Conservation (phyloP, 495 filamentous ascomycete genomes). For the Polyplosphaeria fusca region DNA sequence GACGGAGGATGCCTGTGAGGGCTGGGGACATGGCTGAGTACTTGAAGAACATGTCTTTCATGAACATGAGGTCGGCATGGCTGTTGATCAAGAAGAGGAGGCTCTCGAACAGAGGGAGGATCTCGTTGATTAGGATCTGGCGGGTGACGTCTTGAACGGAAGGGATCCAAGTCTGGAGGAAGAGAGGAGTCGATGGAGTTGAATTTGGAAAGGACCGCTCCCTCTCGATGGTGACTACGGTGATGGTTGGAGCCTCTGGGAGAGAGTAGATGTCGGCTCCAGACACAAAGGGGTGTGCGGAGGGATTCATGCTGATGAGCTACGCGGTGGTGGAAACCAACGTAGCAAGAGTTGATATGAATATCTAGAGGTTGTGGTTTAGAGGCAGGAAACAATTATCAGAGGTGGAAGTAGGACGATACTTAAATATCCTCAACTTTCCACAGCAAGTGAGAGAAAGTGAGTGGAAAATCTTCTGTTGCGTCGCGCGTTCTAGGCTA, state of each 20-base stretch:
- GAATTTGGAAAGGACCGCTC: background rate
- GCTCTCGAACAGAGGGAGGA: background rate
- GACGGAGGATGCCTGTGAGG: background rate
- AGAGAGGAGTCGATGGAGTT: background rate
- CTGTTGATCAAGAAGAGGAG: background rate
- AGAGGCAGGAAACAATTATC: too few relatives aligned
- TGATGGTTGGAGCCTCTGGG: background rate
- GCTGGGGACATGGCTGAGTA: background rate
- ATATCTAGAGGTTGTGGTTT: too few relatives aligned
- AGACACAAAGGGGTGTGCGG: too few relatives aligned
- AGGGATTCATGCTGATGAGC: too few relatives aligned
- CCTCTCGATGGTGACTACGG: background rate
- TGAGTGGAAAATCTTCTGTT: too few relatives aligned
- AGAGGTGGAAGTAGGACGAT: too few relatives aligned
- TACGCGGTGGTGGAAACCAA: too few relatives aligned
- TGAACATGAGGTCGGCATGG: background rate
- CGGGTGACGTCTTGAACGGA: background rate
- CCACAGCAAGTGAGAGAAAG: too few relatives aligned
- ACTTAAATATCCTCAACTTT: too few relatives aligned
- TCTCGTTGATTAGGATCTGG: background rate
- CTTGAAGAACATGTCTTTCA: background rate
- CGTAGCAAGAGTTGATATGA: too few relatives aligned
- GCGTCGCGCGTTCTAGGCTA: too few relatives aligned
- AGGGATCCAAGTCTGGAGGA: background rate
- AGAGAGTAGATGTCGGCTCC: background rate